phyloP scores from a whole-genome alignment of 1,284 basidiomycete species.

The Cutaneotrichosporon sp. region DNA sequence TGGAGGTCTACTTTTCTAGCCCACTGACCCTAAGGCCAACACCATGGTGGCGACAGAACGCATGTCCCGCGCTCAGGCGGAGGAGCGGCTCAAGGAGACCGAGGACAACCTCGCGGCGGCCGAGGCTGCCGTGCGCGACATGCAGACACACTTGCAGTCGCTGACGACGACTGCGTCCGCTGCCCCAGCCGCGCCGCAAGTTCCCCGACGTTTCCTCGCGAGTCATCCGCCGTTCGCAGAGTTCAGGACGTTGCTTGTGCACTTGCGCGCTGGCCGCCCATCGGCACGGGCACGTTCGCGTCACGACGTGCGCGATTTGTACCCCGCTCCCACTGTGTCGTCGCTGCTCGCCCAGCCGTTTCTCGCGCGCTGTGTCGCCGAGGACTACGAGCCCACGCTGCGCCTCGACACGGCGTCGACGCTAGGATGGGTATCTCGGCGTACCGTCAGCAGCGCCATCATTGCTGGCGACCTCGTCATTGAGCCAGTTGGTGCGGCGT shows the following conservation, averaged over 20 bases:
- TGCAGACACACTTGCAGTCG: constrained; percentile 79
- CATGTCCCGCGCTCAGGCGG: constrained; percentile 65
- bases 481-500: constrained; percentile 63
- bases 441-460: constrained; percentile 79
- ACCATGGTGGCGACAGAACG: constrained; percentile 91
- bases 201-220: constrained; percentile 53
- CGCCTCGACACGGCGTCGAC: constrained; percentile 90
- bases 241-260: constrained; percentile 72
- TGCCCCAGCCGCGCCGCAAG: neutral
- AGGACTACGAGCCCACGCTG: constrained; percentile 91
- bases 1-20: no score
- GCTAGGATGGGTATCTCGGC: constrained; percentile 84
- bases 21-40: no score
- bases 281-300: constrained; percentile 16
- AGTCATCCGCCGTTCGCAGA: constrained; percentile 77
- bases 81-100: constrained; percentile 72
- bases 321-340: constrained; percentile 60
- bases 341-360: constrained; percentile 75
- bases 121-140: constrained; percentile 74
- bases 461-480: constrained; percentile 81
- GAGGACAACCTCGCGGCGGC: constrained; percentile 75
- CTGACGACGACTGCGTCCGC: constrained; percentile 7
- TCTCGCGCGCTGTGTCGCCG: constrained; percentile 68
- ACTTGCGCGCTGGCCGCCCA: constrained; percentile 69
- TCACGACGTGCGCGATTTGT: constrained; percentile 14